These are phyloP conservation scores for Pythium periplocum DNA, from an alignment of 352 stramenopile genomes.

Conservation along the genomic window DNA sequence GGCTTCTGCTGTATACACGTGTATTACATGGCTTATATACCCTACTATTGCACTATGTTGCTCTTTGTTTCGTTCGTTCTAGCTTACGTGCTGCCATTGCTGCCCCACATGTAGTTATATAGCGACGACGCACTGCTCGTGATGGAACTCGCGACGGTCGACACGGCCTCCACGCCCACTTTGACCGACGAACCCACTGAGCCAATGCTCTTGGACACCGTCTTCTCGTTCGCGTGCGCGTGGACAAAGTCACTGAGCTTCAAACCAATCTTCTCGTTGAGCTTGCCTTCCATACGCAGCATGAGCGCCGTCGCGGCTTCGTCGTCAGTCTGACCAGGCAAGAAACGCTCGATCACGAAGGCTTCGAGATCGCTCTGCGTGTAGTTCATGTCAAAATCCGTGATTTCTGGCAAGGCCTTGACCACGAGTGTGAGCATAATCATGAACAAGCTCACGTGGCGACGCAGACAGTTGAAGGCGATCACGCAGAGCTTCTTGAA, in stretches of 20 bases:
- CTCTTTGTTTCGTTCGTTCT: too few relatives aligned
- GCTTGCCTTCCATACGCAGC: conserved; percentile 82
- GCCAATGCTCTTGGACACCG: conserved; percentile 73
- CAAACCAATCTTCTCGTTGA: conserved; percentile 82
- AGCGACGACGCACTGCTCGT: conserved; percentile 72
- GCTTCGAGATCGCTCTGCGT: conserved; percentile 79
- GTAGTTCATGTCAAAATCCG: conserved; percentile 82
- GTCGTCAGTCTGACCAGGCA: conserved; percentile 77
- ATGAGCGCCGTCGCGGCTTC: conserved; percentile 75
- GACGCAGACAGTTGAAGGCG: conserved; percentile 81
- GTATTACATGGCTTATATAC: too few relatives aligned
- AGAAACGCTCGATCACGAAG: conserved; percentile 79
- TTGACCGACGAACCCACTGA: conserved; percentile 78
- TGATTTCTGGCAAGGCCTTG: conserved; percentile 79
- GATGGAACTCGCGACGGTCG: conserved; percentile 72
- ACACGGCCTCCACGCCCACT: conserved; percentile 77
- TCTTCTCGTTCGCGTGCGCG: conserved; percentile 82
- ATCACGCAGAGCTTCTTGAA: conserved; percentile 87
- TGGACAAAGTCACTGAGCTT: conserved; percentile 87
- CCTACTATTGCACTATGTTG: too few relatives aligned
- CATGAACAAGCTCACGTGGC: conserved; percentile 84
- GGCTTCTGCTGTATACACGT: too few relatives aligned
- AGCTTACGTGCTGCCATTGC: not conserved
- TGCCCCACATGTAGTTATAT: conserved; percentile 84
- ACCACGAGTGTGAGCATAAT: conserved; percentile 83